phyloP scores from a whole-genome alignment of 2,329 filamentous ascomycete species.

The Lachnellula cervina region DNA sequence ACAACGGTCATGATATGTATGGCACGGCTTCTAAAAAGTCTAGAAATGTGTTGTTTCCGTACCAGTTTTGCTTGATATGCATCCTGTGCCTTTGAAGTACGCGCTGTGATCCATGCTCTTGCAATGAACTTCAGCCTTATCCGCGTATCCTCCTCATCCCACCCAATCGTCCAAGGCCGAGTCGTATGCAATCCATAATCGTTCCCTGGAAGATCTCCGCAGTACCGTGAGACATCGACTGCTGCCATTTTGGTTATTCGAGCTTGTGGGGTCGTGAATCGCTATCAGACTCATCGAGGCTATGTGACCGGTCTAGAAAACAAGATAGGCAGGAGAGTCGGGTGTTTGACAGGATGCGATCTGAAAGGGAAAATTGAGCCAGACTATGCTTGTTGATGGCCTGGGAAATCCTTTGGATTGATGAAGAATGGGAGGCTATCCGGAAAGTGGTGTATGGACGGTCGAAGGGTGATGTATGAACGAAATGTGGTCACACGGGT shows the following conservation, averaged over 20 bases:
- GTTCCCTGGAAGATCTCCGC: slow-evolving; percentile 36
- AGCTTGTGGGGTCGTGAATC: slow-evolving; percentile 27
- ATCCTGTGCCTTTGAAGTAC: slow-evolving; percentile 15
- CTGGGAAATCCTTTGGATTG: neutral
- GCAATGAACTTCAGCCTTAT: slow-evolving; percentile 34
- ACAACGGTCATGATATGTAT: slow-evolving; percentile 21
- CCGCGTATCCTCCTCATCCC: slow-evolving; percentile 37
- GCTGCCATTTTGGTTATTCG: slow-evolving; percentile 40
- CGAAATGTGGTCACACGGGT: slow-evolving; percentile 20
- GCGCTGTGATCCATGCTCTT: slow-evolving; percentile 31
- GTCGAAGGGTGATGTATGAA: neutral
- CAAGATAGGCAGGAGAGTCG: slow-evolving; percentile 3
- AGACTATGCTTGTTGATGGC: neutral
- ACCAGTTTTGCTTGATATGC: slow-evolving; percentile 25
- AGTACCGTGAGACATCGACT: slow-evolving; percentile 38
- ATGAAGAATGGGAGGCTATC: slow-evolving; percentile 6
- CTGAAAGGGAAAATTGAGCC: neutral
- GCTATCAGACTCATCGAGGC: slow-evolving; percentile 33
- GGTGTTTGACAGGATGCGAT: neutral
- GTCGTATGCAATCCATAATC: slow-evolving; percentile 38
- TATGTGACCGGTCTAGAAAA: slow-evolving; percentile 16
- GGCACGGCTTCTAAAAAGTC: slow-evolving; percentile 10
- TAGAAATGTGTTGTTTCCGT: slow-evolving; percentile 23
- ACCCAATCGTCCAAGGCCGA: slow-evolving; percentile 40
- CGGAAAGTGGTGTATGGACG: slow-evolving; percentile 1